Base-by-base conservation (phyloP, 2,329 filamentous ascomycete species). In the Phoma sp. region DNA sequence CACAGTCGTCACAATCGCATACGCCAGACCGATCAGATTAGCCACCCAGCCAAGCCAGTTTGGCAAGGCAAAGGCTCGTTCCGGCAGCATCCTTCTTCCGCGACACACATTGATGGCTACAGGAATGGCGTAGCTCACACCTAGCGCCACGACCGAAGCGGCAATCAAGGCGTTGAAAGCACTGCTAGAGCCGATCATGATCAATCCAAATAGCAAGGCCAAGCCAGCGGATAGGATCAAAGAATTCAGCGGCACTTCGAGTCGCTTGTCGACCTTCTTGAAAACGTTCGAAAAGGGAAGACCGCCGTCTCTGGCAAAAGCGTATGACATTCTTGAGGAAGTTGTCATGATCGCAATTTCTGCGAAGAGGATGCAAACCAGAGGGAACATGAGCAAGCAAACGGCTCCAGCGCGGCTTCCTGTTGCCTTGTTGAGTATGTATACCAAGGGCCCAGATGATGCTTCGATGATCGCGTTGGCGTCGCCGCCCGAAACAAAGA, bases 141-240 rank as follows among this genome's bases (percentile, higher is more conserved):
- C 85, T 0, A 93, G 80, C 1, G 88, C 84, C 7, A 91, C 88
- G 0, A 92, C 89, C 0, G 87, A 88, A 0, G 88, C 84, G 0
- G 87, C 85, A 1, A 89, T 81, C 61, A 91, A 89, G 11, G 88
- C 88, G 37, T 88, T 89, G 73, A 91, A 90, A 0, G 88, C 88
- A 55, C 82, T 84, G 43, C 75, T 78, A 2, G 86, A 89, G 0
- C 87, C 88, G 2, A 91, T 79, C 70, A 89, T 89, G 57, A 91
- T 86, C 53, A 84, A 80, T 0, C 88, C 88, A 52, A 91, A 89
- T 10, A 90, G 78, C 51, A 89, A 80, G 1, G 89, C 85, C 40
- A 88, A 79, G 4, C 74, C 75, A 0, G 83, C 79, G 2, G 85
- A 86, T 45, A 89, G 78, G 10, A 85, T 77, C 1, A 91, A 75